Percentiles rank a stretch among this genome's conserved stretches.
Evolutionary conservation across 371 early-diverging fungal genomes (phyloP).

Genomic region (Circinella umbellata): DNA sequence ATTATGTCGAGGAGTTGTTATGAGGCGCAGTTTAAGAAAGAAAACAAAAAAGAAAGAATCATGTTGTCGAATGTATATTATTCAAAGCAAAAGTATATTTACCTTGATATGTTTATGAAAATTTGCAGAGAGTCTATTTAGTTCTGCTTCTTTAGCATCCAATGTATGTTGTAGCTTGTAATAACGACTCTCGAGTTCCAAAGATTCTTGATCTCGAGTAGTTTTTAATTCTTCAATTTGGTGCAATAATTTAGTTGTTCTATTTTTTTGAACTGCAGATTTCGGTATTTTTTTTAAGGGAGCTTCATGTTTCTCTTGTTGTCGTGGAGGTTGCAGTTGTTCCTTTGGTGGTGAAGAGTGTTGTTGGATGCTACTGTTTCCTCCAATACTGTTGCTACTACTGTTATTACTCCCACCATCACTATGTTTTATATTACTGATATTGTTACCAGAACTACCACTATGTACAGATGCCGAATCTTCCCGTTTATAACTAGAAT

Average conservation of each 20-base stretch:
- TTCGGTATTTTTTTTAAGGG: neutral
- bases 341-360: too few relatives aligned
- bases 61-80: too few relatives aligned
- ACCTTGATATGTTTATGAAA: slow-evolving; percentile 41
- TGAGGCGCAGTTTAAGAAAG: neutral
- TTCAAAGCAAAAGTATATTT: neutral
- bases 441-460: neutral
- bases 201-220: neutral
- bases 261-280: slow-evolving; percentile 1
- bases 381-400: too few relatives aligned
- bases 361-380: too few relatives aligned
- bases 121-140: slow-evolving; percentile 41
- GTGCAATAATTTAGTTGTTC: neutral
- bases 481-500: neutral
- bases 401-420: neutral
- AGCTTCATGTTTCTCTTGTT: neutral
- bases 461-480: neutral
- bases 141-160: slow-evolving; percentile 39
- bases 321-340: neutral
- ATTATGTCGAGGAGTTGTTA: neutral
- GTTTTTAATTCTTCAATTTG: slow-evolving; percentile 4
- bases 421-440: neutral
- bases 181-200: slow-evolving; percentile 25
- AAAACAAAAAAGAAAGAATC: neutral
- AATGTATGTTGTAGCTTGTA: slow-evolving; percentile 33